Evolutionary conservation across 1,284 basidiomycete genomes (phyloP).

Genomic region (Pholiota adiposa): DNA sequence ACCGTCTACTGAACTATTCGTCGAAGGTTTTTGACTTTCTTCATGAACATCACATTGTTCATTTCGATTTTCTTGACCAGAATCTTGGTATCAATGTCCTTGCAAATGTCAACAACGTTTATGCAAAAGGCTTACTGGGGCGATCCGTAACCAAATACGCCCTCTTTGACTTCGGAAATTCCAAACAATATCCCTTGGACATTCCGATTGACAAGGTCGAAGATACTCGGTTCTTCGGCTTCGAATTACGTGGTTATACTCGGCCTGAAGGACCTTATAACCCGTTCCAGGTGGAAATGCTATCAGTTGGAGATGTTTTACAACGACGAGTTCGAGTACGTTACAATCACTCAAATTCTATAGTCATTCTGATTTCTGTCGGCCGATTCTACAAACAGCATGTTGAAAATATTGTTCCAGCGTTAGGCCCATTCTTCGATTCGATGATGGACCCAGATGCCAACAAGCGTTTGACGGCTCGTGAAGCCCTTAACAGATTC

Average conservation of each 20-base stretch:
- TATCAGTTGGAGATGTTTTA: not conserved
- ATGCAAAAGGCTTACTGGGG: slow-evolving; percentile 1
- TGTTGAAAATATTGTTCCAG: slow-evolving; percentile 9
- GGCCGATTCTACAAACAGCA: not conserved
- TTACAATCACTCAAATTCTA: no score
- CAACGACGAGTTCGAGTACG: slow-evolving; percentile 8
- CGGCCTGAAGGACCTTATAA: slow-evolving; percentile 4
- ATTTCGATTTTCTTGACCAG: slow-evolving; percentile 7
- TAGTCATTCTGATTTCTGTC: no score
- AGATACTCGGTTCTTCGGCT: not conserved
- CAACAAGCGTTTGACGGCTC: not conserved
- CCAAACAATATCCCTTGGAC: slow-evolving; percentile 7
- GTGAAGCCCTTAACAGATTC: not conserved
- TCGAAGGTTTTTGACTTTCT: slow-evolving; percentile 13
- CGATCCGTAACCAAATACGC: slow-evolving; percentile 2
- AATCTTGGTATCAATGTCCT: slow-evolving; percentile 11
- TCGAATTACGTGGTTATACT: not conserved
- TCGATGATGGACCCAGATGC: not conserved
- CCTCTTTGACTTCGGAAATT: slow-evolving; percentile 15
- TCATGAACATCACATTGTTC: slow-evolving; percentile 13
- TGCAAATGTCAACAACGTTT: not conserved
- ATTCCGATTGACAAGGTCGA: not conserved
- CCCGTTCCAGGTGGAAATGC: slow-evolving; percentile 11
- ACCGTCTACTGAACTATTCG: not conserved
- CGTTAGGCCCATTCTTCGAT: slow-evolving; percentile 9